Evolutionary conservation across 257 asterid genomes (phyloP).

Genomic region (Capsicum pubescens): DNA sequence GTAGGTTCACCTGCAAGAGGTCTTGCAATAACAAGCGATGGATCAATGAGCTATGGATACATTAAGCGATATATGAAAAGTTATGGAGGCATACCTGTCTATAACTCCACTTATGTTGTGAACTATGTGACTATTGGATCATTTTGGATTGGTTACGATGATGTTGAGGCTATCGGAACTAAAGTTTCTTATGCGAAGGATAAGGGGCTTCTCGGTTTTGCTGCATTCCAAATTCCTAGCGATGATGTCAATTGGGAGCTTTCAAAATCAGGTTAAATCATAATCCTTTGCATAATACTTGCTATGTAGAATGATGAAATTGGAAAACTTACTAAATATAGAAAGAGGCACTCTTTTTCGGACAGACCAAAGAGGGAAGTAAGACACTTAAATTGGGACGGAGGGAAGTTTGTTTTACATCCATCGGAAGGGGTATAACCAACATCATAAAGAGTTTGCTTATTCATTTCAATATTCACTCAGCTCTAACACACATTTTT

Average conservation of each 20-base stretch:
- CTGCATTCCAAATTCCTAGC: conserved; percentile 37
- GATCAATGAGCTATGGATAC: conserved; percentile 36
- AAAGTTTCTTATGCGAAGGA: conserved; percentile 50
- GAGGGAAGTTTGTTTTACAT: neutral
- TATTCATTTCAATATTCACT: neutral
- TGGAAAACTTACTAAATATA: neutral
- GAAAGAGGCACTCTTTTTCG: neutral
- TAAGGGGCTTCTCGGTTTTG: conserved; percentile 44
- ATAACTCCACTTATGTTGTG: conserved; percentile 45
- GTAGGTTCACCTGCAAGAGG: conserved; percentile 43
- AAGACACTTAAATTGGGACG: neutral
- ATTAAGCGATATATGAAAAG: conserved; percentile 36
- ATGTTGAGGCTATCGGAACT: conserved; percentile 40
- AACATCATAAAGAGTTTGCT: neutral
- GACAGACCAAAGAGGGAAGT: neutral
- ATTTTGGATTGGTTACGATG: conserved; percentile 47
- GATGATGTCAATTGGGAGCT: conserved; percentile 43
- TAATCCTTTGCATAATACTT: neutral
- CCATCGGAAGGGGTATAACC: neutral
- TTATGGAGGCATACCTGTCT: conserved; percentile 28
- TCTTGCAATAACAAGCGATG: conserved; percentile 35
- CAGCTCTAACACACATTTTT: neutral
- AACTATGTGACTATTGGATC: conserved; percentile 36
- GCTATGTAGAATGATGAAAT: neutral
- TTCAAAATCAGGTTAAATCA: conserved; percentile 42